These are phyloP conservation scores for Acanthamoeba castellanii DNA, from an alignment of 208 protist species.

Conservation along the genomic window DNA sequence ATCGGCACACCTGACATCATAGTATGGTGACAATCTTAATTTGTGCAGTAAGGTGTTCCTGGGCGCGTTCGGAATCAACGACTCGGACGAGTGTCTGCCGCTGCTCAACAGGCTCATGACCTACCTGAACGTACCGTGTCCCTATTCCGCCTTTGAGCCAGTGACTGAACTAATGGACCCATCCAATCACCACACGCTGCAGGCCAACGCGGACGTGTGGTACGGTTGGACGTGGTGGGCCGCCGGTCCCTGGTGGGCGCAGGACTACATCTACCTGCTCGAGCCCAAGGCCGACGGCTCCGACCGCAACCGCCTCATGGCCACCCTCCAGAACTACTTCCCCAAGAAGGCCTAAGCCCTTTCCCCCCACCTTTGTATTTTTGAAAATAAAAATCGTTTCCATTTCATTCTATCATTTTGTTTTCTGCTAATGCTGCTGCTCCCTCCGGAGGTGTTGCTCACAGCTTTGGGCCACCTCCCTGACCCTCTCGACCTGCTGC, in stretches of 20 bases:
- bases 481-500: too few relatives aligned
- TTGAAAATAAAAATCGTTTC: too few relatives aligned
- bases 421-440: too few relatives aligned
- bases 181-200: too few relatives aligned
- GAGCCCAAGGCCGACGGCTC: background rate
- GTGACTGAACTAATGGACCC: too few relatives aligned
- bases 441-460: too few relatives aligned
- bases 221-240: slow-evolving; percentile 8
- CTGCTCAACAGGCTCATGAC: slow-evolving; percentile 4
- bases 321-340: background rate
- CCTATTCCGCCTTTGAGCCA: too few relatives aligned
- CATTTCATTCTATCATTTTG: too few relatives aligned
- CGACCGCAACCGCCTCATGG: slow-evolving; percentile 29
- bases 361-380: too few relatives aligned
- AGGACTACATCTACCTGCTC: background rate
- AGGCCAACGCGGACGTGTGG: slow-evolving; percentile 29
- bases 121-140: background rate
- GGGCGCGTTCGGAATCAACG: slow-evolving; percentile 39
- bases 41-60: background rate
- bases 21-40: too few relatives aligned
- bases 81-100: background rate
- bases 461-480: too few relatives aligned
- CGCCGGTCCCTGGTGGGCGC: background rate
- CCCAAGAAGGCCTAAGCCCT: background rate
- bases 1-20: too few relatives aligned